phyloP scores from a whole-genome alignment of 495 filamentous ascomycete species.

The Chaetomium tenue region DNA sequence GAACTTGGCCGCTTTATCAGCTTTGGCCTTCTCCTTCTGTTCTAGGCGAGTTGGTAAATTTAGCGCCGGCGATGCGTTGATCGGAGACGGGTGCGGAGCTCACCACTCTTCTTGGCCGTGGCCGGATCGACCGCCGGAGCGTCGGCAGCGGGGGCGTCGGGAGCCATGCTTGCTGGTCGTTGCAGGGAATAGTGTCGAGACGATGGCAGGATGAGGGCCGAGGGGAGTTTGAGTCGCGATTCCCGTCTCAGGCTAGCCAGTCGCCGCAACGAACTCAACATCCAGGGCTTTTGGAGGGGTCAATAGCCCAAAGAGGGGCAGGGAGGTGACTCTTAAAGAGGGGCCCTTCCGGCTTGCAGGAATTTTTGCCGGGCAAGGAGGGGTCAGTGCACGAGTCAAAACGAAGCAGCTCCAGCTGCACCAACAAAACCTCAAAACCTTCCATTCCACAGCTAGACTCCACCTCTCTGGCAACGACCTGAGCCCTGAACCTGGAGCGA shows the following conservation, averaged over 20 bases:
- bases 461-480: neutral
- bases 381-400: slow-evolving; percentile 20
- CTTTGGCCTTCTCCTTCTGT: slow-evolving; percentile 35
- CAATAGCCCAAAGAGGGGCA: slow-evolving; percentile 27
- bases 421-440: neutral
- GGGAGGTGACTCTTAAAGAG: slow-evolving; percentile 25
- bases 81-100: slow-evolving; percentile 29
- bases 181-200: slow-evolving; percentile 28
- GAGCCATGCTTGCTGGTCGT: slow-evolving; percentile 28
- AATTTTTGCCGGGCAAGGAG: slow-evolving; percentile 25
- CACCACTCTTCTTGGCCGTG: slow-evolving; percentile 36
- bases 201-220: slow-evolving; percentile 22
- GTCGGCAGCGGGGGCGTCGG: slow-evolving; percentile 19
- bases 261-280: slow-evolving; percentile 35
- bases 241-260: slow-evolving; percentile 33
- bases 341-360: slow-evolving; percentile 22
- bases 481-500: neutral
- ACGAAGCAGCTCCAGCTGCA: neutral
- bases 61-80: neutral
- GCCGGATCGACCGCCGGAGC: slow-evolving; percentile 25
- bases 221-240: slow-evolving; percentile 28
- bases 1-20: slow-evolving; percentile 41
- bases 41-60: slow-evolving; percentile 17
- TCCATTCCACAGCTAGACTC: neutral
- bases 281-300: slow-evolving; percentile 34